Evolutionary conservation across 108 stramenopile genomes (phyloP), one percentile per base, ranked within the genome.

Genomic region (Conticribra guillardii): DNA sequence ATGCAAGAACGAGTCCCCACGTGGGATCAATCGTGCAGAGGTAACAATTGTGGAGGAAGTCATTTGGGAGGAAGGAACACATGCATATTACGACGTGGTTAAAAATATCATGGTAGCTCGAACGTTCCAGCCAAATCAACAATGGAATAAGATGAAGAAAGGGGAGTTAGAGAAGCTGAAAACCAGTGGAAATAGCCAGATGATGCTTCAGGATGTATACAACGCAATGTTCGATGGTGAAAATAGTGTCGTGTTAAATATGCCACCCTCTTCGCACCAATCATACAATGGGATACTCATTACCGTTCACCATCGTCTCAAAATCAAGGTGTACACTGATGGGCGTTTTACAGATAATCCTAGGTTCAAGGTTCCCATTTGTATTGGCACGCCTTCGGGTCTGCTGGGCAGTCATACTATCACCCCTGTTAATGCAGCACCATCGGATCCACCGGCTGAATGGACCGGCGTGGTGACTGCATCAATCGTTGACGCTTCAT

Each of bases 1-100:
- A 7, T 82, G 77, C 33, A 58, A 73, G 21, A 82, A 82, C 56
- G 50, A 73, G 3, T 78, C 82, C 0, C 54, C 66, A 21, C 31
- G 54, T 32, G 32, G 52, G 15, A 79, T 82, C 19, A 55, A 68
- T 4, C 37, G 55, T 21, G 76, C 61, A 1, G 62, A 58, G n/a
- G 61, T 74, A 2, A 18, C 27, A 3, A n/a, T 82, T 27, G 58
- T 52, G 23, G 75, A 82, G 34, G 64, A 74, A 15, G 64, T 77
- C 14, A 19, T 55, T 23, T 80, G 71, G 61, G 46, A 0, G 8
- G 45, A n/a, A 23, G 45, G 14, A 29, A 18, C 8, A 45, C 44
- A 11, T 21, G 51, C 41, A 4, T 16, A 0, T n/a, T n/a, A 32
- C 2, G 51, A 27, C 14, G 52, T 22, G 27, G 22, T 24, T n/a